Evolutionary conservation across 805 yeast genomes (phyloP), one percentile per base, ranked within the genome.

Genomic region (Ogataea glucozyma): DNA sequence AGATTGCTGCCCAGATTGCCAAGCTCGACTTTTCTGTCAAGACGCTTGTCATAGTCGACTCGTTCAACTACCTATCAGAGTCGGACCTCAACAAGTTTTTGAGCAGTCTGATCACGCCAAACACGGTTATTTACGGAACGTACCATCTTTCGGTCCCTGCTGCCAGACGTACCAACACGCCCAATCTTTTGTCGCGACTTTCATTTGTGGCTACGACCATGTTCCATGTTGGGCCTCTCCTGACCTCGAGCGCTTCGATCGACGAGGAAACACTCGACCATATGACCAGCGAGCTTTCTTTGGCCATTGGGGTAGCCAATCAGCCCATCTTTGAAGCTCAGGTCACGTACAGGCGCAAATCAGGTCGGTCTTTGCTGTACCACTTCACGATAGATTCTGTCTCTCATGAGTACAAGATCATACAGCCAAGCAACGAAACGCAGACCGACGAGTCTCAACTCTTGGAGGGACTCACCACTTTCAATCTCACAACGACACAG

Each of bases 381-480:
- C 59, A 67, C 6, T 87, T 78, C 56, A 60, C 57, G 5, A 69
- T 88, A 3, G 76, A 88, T 56, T 57, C 79, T 0, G 37, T 17
- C 0, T 58, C 58, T 17, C 87, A 82, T 62, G 40, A 47, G 13
- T 60, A 61, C 38, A 46, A 69, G 72, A 46, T 66, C 62, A 49
- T 44, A 16, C 43, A 44, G n/a, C 56, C 50, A 6, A 58, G 49
- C 1, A 58, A 51, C 1, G 56, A 54, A 7, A 65, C 61, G 17
- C 78, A 40, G 4, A 30, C 44, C 16, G 52, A 78, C 23, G 80
- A 77, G 12, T 78, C 75, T 27, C 74, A 73, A 12, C 56, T 84
- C 43, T 67, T 91, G 36, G 77, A 81, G 48, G 87, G 74, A 27
- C 70, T 93, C 53, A 88, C 98, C 0, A 93, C 99, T 0, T 91